Percentiles rank a stretch among this genome's conserved stretches.
These are phyloP conservation scores for Lactifluus hygrophoroides DNA, from an alignment of 768 basidiomycete genomes.

Conservation along the genomic window DNA sequence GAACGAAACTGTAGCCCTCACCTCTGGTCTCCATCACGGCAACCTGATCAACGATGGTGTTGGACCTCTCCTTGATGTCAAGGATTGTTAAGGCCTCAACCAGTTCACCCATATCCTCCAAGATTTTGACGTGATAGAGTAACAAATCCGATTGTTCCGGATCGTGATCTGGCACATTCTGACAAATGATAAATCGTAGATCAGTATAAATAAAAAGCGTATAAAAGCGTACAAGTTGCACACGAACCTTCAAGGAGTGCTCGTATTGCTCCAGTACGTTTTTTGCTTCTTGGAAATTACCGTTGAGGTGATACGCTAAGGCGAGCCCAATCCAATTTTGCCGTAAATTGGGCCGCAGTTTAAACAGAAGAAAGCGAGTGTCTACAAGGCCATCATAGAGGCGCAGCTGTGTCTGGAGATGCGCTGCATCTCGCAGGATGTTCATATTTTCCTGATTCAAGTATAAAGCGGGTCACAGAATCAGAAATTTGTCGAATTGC, in stretches of 20 bases:
- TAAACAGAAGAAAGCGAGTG: conserved; percentile 73
- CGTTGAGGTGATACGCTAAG: conserved; percentile 80
- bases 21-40: conserved; percentile 63
- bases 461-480: neutral
- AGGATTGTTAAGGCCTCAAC: conserved; percentile 53
- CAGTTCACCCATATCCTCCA: conserved; percentile 65
- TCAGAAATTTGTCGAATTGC: conserved; percentile 1
- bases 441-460: conserved; percentile 79
- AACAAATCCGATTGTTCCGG: conserved; percentile 77
- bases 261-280: conserved; percentile 68
- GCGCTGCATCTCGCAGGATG: conserved; percentile 83
- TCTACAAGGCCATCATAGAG: conserved; percentile 71
- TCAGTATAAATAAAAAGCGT: neutral
- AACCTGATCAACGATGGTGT: conserved; percentile 62
- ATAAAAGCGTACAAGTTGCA: neutral
- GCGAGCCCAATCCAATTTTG: conserved; percentile 87
- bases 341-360: conserved; percentile 71
- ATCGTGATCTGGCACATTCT: conserved; percentile 75
- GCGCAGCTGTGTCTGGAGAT: conserved; percentile 82
- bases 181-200: conserved; percentile 11
- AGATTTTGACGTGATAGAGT: conserved; percentile 63
- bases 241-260: conserved; percentile 56
- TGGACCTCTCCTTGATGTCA: conserved; percentile 54
- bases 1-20: conserved; percentile 21
- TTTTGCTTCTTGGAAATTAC: conserved; percentile 60